Base-by-base conservation (phyloP, 2,329 filamentous ascomycete genomes). In the Rutstroemia sp. region DNA sequence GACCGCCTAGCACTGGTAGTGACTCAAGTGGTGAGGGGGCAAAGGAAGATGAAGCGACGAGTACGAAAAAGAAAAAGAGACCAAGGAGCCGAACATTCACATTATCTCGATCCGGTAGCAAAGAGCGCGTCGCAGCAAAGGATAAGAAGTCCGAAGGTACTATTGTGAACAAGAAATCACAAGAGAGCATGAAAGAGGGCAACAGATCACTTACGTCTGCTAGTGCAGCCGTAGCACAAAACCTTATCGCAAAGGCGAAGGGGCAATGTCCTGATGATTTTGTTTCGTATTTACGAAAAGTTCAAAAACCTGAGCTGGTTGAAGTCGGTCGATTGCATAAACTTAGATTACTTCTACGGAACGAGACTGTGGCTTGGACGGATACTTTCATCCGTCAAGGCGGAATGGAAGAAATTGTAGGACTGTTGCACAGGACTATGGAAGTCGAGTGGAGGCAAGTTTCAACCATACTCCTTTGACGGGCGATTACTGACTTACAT, bases 271-370 rank as follows among this genome's bases (percentile, higher is more conserved):
- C 92, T 0, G 80, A 83, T 44, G 90, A 96, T 67, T 96, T 95
- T 72, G 91, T 97, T 39, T 78, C 82, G 21, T 96, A 96, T 69
- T 74, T 96, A 64, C 81, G 82, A 65, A 92, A 90, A 71, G 86
- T 88, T 1, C 86, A 85, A 63, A 87, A 89, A 72, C 91, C 91
- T 0, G 83, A 94, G 65, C 76, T 84, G 41, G 86, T 96, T 9
- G 92, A 97, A 70, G 89, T 97, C n/a, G 91, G 92, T 46, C 92
- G 94, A 69, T 75, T 99, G 38, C 94, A 97, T 74, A 97, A 97
- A 73, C 79, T 99, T 47, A 84, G 92, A 14, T 79, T 96, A 19
- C 74, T 97, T 52, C 78, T 99, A 53, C 84, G 94, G 17, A 97
- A 97, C 67, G 94, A 99, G 75, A 95, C 92, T 0, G 90, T 99